A percentile compares a stretch with the other conserved stretches of the same genome.
Conservation (phyloP, 2,329 filamentous ascomycete species). For the Fusarium sarcochroum region DNA sequence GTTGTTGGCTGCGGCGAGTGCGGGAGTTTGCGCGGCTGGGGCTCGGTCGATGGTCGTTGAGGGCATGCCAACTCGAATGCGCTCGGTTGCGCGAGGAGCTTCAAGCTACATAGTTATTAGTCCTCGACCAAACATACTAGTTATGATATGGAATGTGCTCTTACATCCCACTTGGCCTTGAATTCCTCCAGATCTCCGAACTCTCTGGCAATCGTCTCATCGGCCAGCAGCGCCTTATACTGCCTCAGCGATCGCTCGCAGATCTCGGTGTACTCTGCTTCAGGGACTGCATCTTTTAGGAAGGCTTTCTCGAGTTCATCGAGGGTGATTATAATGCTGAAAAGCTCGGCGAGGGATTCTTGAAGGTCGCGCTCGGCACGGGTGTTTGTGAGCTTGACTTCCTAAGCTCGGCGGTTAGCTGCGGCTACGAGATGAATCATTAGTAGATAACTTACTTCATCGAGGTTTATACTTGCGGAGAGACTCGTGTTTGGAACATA, state of each 20-base stretch:
- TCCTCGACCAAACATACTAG: fast-evolving
- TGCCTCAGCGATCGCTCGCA: constrained; percentile 95
- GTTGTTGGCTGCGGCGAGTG: constrained; percentile 60
- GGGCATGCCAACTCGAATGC: constrained; percentile 91
- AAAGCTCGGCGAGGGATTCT: constrained; percentile 96
- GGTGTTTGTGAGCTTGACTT: constrained; percentile 91
- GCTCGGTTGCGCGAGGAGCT: constrained; percentile 92
- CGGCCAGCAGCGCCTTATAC: constrained; percentile 93
- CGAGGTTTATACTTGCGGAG: constrained; percentile 91
- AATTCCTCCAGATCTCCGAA: constrained; percentile 93
- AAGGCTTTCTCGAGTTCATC: constrained; percentile 98
- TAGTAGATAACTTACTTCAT: constrained; percentile 75
- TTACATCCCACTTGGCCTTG: constrained; percentile 91
- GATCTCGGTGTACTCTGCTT: constrained; percentile 95
- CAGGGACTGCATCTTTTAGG: constrained; percentile 92
- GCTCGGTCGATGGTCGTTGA: constrained; percentile 79
- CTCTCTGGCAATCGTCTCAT: constrained; percentile 89
- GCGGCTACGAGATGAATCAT: background rate
- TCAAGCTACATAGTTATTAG: constrained; percentile 75
- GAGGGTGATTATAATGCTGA: constrained; percentile 95
- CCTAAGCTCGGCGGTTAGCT: constrained; percentile 66
- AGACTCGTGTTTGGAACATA: constrained; percentile 89
- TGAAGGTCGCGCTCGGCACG: constrained; percentile 92
- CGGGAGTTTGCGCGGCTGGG: constrained; percentile 61
- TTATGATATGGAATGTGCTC: fast-evolving